Evolutionary conservation across 371 early-diverging fungal genomes (phyloP).

Genomic region (Sporodiniella umbellata): DNA sequence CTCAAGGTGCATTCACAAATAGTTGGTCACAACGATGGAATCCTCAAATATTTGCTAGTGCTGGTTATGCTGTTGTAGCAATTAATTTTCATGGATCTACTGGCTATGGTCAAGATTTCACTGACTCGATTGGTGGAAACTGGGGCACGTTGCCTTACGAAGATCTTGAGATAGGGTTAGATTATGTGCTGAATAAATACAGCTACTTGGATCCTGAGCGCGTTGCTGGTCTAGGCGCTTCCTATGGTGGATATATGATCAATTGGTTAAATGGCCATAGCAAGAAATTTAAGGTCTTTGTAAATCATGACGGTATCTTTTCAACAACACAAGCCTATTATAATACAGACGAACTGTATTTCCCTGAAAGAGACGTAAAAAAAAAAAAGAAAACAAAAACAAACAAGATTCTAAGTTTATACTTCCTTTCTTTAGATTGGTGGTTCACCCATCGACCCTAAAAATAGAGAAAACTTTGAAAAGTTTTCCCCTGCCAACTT

Average conservation of each 20-base stretch:
- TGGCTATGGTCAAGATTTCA: conserved; percentile 78
- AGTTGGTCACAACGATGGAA: conserved; percentile 75
- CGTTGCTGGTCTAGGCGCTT: conserved; percentile 72
- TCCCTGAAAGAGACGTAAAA: conserved; percentile 69
- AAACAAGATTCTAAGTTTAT: neutral
- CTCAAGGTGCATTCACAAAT: conserved; percentile 72
- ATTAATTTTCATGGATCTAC: conserved; percentile 82
- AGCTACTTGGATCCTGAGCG: conserved; percentile 60
- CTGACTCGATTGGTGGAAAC: conserved; percentile 67
- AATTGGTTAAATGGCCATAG: conserved; percentile 64
- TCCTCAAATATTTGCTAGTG: conserved; percentile 68
- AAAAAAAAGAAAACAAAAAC: neutral
- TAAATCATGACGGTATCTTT: conserved; percentile 86
- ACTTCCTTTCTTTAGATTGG: conserved; percentile 45
- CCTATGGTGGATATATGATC: conserved; percentile 85
- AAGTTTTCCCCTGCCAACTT: conserved; percentile 70
- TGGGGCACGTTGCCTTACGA: conserved; percentile 80
- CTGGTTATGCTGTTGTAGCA: conserved; percentile 75
- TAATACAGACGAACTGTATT: conserved; percentile 80
- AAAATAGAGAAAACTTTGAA: conserved; percentile 56
- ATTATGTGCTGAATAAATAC: conserved; percentile 59
- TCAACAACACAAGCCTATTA: conserved; percentile 63
- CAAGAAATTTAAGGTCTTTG: conserved; percentile 69
- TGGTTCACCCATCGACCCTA: conserved; percentile 63
- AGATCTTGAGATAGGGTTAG: conserved; percentile 73